Base-by-base conservation (phyloP, 371 early-diverging fungal genomes). In the Mortierella sp. region DNA sequence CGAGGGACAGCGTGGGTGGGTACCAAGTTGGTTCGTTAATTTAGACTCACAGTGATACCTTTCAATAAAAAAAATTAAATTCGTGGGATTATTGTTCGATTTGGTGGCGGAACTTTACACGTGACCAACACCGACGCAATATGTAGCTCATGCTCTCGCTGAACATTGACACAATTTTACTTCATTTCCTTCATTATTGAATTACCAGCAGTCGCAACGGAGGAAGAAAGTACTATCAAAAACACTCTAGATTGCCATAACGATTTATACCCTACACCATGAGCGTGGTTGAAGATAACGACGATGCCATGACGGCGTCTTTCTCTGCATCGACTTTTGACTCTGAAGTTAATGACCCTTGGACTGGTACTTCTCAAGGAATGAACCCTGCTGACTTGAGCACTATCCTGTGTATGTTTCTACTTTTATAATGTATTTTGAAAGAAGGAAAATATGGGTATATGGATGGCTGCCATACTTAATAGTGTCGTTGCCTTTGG, bases 21-120 rank as follows among this genome's bases (percentile, higher is more conserved):
- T 81, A 1, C 84, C 84, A 26, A 84, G 84, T 82, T 84, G 84
- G 84, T 84, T 82, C 32, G 84, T 84, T 31, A 82, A 72, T 54
- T 45, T 84, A 28, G 82, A 83, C 61, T 59, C 72, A 26, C 68
- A 81, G 47, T 47, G 26, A 45, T 49, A 54, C 13, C 6, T 28
- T 8, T 26, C 13, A 31, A 61, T 28, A 64, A 40, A 64, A 63
- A 17, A 12, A 32, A 58, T 19, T 10, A 55, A 29, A n/a, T n/a
- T 7, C 26, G 2, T 26, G 6, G 34, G 34, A 34, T 23, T 40
- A 22, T 40, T 40, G 19, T 37, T 13, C 12, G n/a, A 9, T 22
- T 32, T 59, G 59, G 57, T 56, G 57, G 57, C 57, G 35, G 13
- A 9, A 26, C 31, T 6, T 7, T 29, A 56, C 57, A 56, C 57